Evolutionary conservation across 2,329 filamentous ascomycete genomes (phyloP).

Genomic region (Pseudocercospora musae): DNA sequence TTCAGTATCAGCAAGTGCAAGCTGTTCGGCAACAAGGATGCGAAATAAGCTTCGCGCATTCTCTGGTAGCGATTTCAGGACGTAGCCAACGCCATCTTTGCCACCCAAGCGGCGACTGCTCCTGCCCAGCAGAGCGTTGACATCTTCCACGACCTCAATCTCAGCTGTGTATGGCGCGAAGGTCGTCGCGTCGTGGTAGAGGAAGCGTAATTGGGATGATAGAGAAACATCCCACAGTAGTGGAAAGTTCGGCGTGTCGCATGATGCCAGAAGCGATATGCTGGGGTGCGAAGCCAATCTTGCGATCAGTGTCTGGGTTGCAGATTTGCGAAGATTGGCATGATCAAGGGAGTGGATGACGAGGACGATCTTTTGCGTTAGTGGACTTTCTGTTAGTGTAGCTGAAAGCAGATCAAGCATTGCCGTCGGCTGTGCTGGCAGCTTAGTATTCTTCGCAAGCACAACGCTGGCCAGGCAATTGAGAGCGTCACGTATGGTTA

Average conservation of each 20-base stretch:
- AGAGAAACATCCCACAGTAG: conserved; percentile 85
- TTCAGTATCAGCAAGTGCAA: conserved; percentile 56
- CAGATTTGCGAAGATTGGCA: conserved; percentile 66
- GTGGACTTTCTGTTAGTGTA: conserved; percentile 52
- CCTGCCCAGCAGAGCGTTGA: conserved; percentile 80
- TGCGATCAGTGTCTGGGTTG: conserved; percentile 69
- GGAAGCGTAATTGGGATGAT: conserved; percentile 77
- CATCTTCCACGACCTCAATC: conserved; percentile 81
- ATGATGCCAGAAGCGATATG: conserved; percentile 73
- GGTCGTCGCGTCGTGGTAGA: conserved; percentile 93
- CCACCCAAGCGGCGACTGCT: conserved; percentile 77
- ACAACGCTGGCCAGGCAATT: conserved; percentile 65
- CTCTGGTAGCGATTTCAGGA: conserved; percentile 83
- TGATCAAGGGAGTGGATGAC: conserved; percentile 83
- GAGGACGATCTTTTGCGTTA: conserved; percentile 33
- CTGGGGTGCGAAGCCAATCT: conserved; percentile 70
- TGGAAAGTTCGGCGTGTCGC: conserved; percentile 82
- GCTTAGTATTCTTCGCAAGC: conserved; percentile 48
- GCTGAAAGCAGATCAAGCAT: conserved; percentile 66
- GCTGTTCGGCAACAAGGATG: conserved; percentile 77
- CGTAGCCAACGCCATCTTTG: conserved; percentile 86
- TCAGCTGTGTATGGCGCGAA: conserved; percentile 73
- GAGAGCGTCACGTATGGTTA: conserved; percentile 67
- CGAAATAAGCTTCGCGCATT: conserved; percentile 87
- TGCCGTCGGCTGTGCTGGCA: conserved; percentile 63